phyloP scores from a whole-genome alignment of 179 eudicot genomes.

The Camellia oleifera region DNA sequence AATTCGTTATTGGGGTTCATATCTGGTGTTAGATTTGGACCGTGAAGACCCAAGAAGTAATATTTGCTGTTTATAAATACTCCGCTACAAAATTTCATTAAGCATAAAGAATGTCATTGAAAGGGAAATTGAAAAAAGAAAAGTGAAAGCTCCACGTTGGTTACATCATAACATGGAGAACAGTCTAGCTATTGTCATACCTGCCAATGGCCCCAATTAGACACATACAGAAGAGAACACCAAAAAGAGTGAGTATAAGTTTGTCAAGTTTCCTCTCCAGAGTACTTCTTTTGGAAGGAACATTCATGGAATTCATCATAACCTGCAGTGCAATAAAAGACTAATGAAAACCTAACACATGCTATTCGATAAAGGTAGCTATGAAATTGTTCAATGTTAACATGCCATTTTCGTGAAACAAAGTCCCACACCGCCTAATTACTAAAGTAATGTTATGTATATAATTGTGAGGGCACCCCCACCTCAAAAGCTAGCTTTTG shows the following conservation, averaged over 20 bases:
- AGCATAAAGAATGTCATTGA: constrained; percentile 16
- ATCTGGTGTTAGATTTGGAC: constrained; percentile 43
- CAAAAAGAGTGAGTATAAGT: constrained; percentile 79
- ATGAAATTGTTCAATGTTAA: constrained; percentile 1
- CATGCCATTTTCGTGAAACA: no score
- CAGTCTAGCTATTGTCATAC: constrained; percentile 34
- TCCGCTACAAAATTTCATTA: constrained; percentile 54
- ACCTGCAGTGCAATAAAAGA: constrained; percentile 52
- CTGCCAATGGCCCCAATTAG: constrained; percentile 94
- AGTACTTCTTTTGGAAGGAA: constrained; percentile 98
- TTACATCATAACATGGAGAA: background rate
- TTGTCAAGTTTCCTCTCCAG: constrained; percentile 97
- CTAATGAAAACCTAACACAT: background rate
- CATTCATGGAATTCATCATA: constrained; percentile 99
- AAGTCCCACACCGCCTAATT: no score
- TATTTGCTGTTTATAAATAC: constrained; percentile 63
- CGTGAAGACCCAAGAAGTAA: constrained; percentile 66
- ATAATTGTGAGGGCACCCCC: no score
- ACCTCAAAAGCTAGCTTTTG: no score
- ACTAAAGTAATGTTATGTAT: no score
- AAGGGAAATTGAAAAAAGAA: constrained; percentile 2
- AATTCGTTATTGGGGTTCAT: constrained; percentile 84
- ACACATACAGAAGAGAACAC: constrained; percentile 82
- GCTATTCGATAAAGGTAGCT: constrained; percentile 15
- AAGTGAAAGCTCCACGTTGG: background rate